These are phyloP conservation scores for Apiospora koreana DNA, from an alignment of 2,329 filamentous ascomycete species.

Conservation along the genomic window DNA sequence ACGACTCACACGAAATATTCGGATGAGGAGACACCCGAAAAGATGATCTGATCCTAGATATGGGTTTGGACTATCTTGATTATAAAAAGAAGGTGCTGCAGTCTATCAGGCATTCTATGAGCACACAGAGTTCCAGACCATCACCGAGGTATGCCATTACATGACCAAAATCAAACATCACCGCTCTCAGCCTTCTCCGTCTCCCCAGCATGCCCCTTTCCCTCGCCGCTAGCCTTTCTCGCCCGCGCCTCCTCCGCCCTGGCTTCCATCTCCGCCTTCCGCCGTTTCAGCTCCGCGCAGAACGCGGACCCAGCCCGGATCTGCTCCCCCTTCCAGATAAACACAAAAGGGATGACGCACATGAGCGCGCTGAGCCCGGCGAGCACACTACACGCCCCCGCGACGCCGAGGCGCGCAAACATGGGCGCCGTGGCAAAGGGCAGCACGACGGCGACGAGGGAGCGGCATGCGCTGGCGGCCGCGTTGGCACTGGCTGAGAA, in stretches of 20 bases:
- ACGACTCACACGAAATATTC: too few relatives aligned
- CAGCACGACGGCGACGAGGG: conserved; percentile 54
- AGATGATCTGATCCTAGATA: too few relatives aligned
- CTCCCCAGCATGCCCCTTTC: not conserved
- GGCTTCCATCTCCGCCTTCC: conserved; percentile 48
- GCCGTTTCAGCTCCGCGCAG: conserved; percentile 58
- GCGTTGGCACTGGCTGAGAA: conserved; percentile 61
- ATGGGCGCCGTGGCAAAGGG: conserved; percentile 56
- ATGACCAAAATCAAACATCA: not conserved
- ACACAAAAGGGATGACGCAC: conserved; percentile 52
- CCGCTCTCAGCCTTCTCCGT: not conserved
- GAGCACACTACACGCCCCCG: conserved; percentile 53
- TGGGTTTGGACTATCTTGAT: too few relatives aligned
- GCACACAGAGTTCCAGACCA: not conserved
- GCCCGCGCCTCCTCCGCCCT: conserved; percentile 34
- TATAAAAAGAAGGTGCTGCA: too few relatives aligned
- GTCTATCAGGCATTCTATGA: too few relatives aligned
- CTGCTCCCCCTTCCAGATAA: conserved; percentile 54
- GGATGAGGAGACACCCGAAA: too few relatives aligned
- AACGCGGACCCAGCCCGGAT: conserved; percentile 62
- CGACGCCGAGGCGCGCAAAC: conserved; percentile 48
- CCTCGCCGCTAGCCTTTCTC: not conserved
- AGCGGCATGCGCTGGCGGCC: conserved; percentile 50
- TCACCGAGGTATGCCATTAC: too few relatives aligned
- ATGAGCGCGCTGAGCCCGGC: conserved; percentile 52